Base-by-base conservation (phyloP, 139 green algal species). In the Chlorella vulgaris region DNA sequence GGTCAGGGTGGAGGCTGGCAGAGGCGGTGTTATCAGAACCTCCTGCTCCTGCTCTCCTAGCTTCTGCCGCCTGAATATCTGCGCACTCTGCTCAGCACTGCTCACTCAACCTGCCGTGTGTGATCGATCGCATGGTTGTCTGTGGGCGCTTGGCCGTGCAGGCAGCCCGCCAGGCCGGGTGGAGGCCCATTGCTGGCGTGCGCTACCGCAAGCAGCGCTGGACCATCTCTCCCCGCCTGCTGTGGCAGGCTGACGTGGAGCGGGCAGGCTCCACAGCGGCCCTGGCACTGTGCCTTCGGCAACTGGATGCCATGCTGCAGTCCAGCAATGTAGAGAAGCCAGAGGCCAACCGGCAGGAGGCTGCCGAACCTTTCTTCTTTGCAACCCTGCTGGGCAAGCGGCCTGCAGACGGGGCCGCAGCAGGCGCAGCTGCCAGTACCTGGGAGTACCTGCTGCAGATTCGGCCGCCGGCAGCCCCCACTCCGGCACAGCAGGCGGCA, bases 271-370 rank as follows among this genome's bases (percentile, higher is more conserved):
- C 80, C 1, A 69, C 51, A 3, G 60, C 82, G 28, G 51, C 89
- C 76, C 80, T 92, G 58, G 89, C 83, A 6, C 47, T 91, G 67
- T 63, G 65, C 39, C 80, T 92, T 58, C 80, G 89, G 4, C 73
- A 85, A 31, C 68, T 92, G 58, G 87, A 92, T 35, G 47, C 75
- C 4, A 61, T 73, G 33, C 65, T 92, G 47, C 76, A 40, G 43
- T 33, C 63, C 47, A 36, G 36, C 18, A 69, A 43, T 29, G 43
- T 83, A 2, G 70, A 76, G 69, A 65, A 69, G 36, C 86, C 86
- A 15, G 66, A 76, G n/a, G n/a, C n/a, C n/a, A n/a, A n/a, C n/a
- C n/a, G n/a, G 40, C 68, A 66, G 8, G 67, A 83, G 53, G 50
- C 60, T 0, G 43, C 22, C 6, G 77, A 82, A 50, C 68, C 62